These are phyloP conservation scores for Hippophae rhamnoides DNA, from an alignment of 306 rosid genomes.

Conservation along the genomic window DNA sequence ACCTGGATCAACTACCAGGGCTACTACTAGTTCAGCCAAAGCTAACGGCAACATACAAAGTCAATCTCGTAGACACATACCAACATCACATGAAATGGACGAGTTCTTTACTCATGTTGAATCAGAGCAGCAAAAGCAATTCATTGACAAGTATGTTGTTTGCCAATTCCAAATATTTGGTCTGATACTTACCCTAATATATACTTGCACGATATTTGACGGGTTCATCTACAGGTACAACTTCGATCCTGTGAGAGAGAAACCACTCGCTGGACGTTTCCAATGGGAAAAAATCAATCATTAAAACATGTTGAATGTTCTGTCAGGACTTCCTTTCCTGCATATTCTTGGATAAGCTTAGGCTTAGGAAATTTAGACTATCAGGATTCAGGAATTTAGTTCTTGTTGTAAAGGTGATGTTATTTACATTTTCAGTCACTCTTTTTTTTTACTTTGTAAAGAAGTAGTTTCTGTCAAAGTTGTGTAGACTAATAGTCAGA, in stretches of 20 bases:
- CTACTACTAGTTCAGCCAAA: conserved; percentile 44
- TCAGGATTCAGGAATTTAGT: conserved; percentile 38
- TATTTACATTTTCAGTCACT: conserved; percentile 84
- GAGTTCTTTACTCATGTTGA: conserved; percentile 71
- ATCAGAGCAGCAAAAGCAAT: conserved; percentile 56
- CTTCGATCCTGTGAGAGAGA: conserved; percentile 76
- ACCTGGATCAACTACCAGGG: conserved; percentile 82
- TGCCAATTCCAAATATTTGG: neutral
- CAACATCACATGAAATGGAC: conserved; percentile 69
- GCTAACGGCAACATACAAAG: conserved; percentile 36
- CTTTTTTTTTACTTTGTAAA: conserved; percentile 76
- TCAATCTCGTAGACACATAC: conserved; percentile 48
- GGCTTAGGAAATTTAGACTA: conserved; percentile 26
- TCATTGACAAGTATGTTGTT: conserved; percentile 61
- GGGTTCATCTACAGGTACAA: conserved; percentile 70
- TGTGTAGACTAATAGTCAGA: conserved; percentile 83
- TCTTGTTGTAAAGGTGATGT: conserved; percentile 55
- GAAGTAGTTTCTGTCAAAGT: conserved; percentile 50
- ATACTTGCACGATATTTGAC: neutral
- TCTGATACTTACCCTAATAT: neutral
- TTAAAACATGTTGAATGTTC: conserved; percentile 31
- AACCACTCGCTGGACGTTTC: conserved; percentile 78
- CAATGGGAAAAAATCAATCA: conserved; percentile 71
- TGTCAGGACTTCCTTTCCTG: conserved; percentile 34
- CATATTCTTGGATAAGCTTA: conserved; percentile 29